Percentiles rank a stretch among this genome's conserved stretches.
These are phyloP conservation scores for Blumeria graminis DNA, from an alignment of 2,329 filamentous ascomycete genomes.

Conservation along the genomic window DNA sequence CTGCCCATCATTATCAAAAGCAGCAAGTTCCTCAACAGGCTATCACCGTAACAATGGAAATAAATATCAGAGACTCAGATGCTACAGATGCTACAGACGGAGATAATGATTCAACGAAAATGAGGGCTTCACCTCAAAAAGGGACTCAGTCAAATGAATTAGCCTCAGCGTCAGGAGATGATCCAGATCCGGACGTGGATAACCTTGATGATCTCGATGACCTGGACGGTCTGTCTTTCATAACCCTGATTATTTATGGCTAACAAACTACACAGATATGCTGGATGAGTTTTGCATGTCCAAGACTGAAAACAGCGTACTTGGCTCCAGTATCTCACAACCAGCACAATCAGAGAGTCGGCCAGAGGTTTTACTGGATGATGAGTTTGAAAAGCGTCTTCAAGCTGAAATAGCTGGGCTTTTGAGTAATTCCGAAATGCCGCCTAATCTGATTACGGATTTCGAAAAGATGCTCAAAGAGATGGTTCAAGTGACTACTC, in stretches of 20 bases:
- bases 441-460: constrained; percentile 50
- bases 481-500: constrained; percentile 29
- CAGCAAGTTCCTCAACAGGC: too few species aligned
- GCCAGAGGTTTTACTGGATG: constrained; percentile 31
- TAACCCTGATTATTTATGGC: not conserved
- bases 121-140: not conserved
- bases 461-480: constrained; percentile 60
- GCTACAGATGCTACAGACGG: too few species aligned
- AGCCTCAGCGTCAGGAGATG: constrained; percentile 22
- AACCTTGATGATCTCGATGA: constrained; percentile 70
- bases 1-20: too few species aligned
- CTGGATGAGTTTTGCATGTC: constrained; percentile 68
- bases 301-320: constrained; percentile 26
- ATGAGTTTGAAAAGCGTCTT: constrained; percentile 65
- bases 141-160: constrained; percentile 1
- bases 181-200: constrained; percentile 79
- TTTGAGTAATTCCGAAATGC: constrained; percentile 43
- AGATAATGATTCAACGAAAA: too few species aligned
- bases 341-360: constrained; percentile 7
- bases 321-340: constrained; percentile 6
- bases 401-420: constrained; percentile 74
- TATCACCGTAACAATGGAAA: too few species aligned
- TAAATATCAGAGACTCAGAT: too few species aligned
- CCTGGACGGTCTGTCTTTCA: constrained; percentile 44
- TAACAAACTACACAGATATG: constrained; percentile 35